Evolutionary conservation across 768 basidiomycete genomes (phyloP).

Genomic region (Lactarius akahatsu): DNA sequence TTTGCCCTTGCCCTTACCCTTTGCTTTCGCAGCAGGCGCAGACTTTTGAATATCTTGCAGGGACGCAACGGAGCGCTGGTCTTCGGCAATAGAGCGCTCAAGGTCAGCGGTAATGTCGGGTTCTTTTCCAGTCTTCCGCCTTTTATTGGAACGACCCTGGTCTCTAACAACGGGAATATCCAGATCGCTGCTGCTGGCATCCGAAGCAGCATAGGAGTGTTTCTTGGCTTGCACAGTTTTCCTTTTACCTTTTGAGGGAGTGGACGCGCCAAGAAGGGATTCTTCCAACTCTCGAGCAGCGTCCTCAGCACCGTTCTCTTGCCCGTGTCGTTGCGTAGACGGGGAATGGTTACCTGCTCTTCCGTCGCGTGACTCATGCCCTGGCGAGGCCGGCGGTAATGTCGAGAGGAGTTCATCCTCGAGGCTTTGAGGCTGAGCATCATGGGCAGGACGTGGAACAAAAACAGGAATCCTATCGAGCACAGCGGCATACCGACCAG

Average conservation of each 20-base stretch:
- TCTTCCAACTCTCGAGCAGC: conserved; percentile 58
- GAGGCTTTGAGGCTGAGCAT: conserved; percentile 34
- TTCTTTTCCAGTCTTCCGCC: conserved; percentile 56
- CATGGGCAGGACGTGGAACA: conserved; percentile 36
- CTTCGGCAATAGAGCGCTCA: conserved; percentile 44
- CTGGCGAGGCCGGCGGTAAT: conserved; percentile 39
- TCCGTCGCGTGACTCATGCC: conserved; percentile 31
- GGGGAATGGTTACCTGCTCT: conserved; percentile 23
- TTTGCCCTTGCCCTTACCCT: conserved; percentile 51
- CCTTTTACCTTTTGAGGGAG: conserved; percentile 42
- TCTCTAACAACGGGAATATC: conserved; percentile 45
- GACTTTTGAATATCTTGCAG: conserved; percentile 31
- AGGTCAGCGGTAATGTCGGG: conserved; percentile 33
- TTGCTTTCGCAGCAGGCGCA: conserved; percentile 43
- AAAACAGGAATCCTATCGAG: conserved; percentile 47
- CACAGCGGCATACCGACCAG: conserved; percentile 55
- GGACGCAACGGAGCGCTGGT: conserved; percentile 45
- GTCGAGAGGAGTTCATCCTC: conserved; percentile 40
- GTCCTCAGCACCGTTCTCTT: conserved; percentile 47
- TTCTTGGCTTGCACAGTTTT: conserved; percentile 51
- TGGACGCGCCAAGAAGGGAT: conserved; percentile 44
- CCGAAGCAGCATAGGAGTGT: conserved; percentile 48
- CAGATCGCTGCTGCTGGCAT: conserved; percentile 53
- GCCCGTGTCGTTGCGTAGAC: conserved; percentile 26
- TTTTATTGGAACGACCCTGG: conserved; percentile 54